Conservation (phyloP, 192 early-diverging fungal species). For the Backusella mclennaniae region DNA sequence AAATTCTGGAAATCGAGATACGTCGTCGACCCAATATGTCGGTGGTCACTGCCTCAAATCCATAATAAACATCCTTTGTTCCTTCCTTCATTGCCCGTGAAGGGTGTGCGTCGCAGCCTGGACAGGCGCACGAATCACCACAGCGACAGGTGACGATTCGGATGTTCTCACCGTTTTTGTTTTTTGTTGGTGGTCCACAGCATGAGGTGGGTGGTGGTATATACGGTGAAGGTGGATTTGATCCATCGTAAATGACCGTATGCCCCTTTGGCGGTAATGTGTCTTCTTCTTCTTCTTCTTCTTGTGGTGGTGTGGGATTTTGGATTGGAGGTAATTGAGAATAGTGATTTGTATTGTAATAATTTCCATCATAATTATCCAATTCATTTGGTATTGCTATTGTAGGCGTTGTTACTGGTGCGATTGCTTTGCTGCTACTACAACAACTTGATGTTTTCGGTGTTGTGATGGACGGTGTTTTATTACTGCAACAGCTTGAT, state of each 20-base stretch:
- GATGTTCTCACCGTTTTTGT: conserved; percentile 18
- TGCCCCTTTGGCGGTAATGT: not conserved
- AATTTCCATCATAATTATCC: not conserved
- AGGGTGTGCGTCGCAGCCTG: conserved; percentile 40
- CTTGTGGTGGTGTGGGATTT: not conserved
- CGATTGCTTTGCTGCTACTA: not conserved
- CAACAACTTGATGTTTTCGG: not conserved
- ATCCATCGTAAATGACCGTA: not conserved
- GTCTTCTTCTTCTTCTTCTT: not conserved
- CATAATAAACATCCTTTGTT: conserved; percentile 19
- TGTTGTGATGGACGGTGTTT: not conserved
- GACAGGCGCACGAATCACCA: conserved; percentile 38
- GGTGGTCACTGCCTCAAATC: not conserved
- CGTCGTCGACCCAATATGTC: not conserved
- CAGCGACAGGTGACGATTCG: conserved; percentile 37
- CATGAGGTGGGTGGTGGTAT: conserved; percentile 16
- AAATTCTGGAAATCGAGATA: conserved; percentile 9
- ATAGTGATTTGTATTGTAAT: not conserved
- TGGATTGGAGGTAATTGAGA: not conserved
- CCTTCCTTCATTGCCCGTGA: conserved; percentile 26
- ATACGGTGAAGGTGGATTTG: not conserved
- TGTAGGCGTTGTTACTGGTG: not conserved
- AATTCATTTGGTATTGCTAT: not conserved
- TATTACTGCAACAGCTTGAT: not conserved
- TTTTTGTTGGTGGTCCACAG: conserved; percentile 8